These are phyloP conservation scores for Gypsophila paniculata DNA, from an alignment of 179 eudicot species.

Conservation along the genomic window DNA sequence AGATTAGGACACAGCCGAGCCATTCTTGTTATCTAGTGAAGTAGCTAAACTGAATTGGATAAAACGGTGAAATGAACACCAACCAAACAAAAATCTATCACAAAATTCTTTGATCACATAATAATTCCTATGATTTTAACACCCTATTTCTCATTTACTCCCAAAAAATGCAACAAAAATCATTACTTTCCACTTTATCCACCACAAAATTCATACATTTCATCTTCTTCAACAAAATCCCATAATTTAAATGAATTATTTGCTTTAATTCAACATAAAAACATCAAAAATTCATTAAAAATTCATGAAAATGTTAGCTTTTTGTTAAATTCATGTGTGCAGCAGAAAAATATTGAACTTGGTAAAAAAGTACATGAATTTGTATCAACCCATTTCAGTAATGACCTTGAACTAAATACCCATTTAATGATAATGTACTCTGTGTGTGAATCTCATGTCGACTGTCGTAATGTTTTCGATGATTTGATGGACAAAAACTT, in stretches of 20 bases:
- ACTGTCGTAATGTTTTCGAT: constrained; percentile 38
- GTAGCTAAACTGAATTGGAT: background rate
- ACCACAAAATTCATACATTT: constrained; percentile 12
- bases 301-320: constrained; percentile 26
- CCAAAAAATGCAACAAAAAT: constrained; percentile 12
- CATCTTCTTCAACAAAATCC: constrained; percentile 20
- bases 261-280: constrained; percentile 21
- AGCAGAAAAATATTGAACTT: constrained; percentile 33
- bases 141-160: constrained; percentile 10
- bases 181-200: constrained; percentile 10
- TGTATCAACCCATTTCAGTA: constrained; percentile 29
- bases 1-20: no score
- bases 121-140: constrained; percentile 19
- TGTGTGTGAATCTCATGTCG: constrained; percentile 42
- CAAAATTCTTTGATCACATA: background rate
- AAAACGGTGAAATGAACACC: background rate
- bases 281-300: constrained; percentile 10
- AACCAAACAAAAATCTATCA: background rate
- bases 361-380: constrained; percentile 37
- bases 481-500: constrained; percentile 36
- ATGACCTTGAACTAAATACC: constrained; percentile 38
- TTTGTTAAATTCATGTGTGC: constrained; percentile 46
- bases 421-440: constrained; percentile 52
- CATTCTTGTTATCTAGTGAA: no score
- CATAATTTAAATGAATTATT: constrained; percentile 34